A percentile compares a stretch with the other conserved stretches of the same genome.
Conservation (phyloP, 768 basidiomycete species). For the Pluteus cervinus region DNA sequence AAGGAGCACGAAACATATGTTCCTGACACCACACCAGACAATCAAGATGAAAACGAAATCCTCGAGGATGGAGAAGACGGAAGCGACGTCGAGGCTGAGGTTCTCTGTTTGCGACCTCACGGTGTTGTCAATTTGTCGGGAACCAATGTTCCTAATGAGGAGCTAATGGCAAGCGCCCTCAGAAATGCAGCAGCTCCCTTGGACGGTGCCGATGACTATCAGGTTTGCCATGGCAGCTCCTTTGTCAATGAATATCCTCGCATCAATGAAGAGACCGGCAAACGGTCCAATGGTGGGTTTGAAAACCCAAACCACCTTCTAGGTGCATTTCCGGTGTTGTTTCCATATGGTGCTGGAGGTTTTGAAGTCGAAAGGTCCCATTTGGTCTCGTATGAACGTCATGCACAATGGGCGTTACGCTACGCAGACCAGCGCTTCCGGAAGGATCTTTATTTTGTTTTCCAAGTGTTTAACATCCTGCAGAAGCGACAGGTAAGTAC, state of each 20-base stretch:
- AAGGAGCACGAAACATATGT: conserved; percentile 26
- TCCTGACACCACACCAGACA: conserved; percentile 10
- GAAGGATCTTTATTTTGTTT: conserved; percentile 19
- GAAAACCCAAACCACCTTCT: conserved; percentile 22
- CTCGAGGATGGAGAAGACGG: background rate
- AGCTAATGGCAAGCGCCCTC: conserved; percentile 18
- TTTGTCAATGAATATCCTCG: conserved; percentile 24
- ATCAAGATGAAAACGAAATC: conserved; percentile 1
- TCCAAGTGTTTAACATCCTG: conserved; percentile 22
- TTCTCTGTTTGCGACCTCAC: conserved; percentile 17
- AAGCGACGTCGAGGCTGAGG: conserved; percentile 3
- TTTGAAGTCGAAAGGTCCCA: conserved; percentile 16
- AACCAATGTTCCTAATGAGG: conserved; percentile 1
- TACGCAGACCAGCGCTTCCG: conserved; percentile 24
- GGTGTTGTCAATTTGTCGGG: conserved; percentile 19
- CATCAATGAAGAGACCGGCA: conserved; percentile 9
- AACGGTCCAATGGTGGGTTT: conserved; percentile 15
- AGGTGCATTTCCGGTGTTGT: conserved; percentile 24
- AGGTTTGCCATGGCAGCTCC: conserved; percentile 12
- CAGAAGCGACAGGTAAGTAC: conserved; percentile 23
- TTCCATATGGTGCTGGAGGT: conserved; percentile 30
- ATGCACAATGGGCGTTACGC: conserved; percentile 21
- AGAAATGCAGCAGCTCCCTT: conserved; percentile 6
- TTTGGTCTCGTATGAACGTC: conserved; percentile 20
- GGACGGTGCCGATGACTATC: background rate